Evolutionary conservation across 805 yeast species (phyloP), one percentile per base, ranked within the genome.

Genomic region (Hagleromyces aurorensis): DNA sequence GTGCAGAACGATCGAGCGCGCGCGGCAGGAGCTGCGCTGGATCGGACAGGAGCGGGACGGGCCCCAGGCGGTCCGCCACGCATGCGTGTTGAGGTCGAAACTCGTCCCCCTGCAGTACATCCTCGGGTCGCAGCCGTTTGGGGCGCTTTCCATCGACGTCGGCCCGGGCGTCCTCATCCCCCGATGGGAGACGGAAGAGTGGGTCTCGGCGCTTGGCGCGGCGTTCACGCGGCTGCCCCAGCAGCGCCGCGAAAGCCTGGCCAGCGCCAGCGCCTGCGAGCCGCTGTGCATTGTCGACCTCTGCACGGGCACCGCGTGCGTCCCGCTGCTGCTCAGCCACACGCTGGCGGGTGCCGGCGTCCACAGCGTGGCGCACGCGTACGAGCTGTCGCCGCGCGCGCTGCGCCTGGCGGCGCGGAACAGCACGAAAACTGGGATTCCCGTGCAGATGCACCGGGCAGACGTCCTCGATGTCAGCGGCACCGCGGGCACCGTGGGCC

Each of bases 131-230:
- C 96, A 87, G 56, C 97, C 97, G 1, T 89, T 89, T 61, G 94
- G 91, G 0, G 46, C 52, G 1, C 49, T 89, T 27, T 72, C 70
- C 8, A 66, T 89, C 4, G 33, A 45, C 15, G 83, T 95, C 45
- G 45, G 55, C 16, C 61, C 60, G 1, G 75, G 75, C 0, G 96
- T 85, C 2, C 59, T 89, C 36, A 87, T 89, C 16, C 97, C 98
- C 0, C 59, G 98, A 28, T 77, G 89, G 80, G 98, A 89, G 50
- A 89, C 98, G 0, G 97, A 89, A 52, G 94, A 85, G 47, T 89
- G 96, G 96, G 62, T 70, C 7, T 19, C 59, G 16, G 65, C 64
- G 32, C 49, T 80, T 13, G 54, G 61, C 0, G 36, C n/a, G n/a
- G 37, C 6, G 16, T 36, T 6, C 29, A 46, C 1, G n/a, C n/a